A percentile compares a stretch with the other conserved stretches of the same genome.
phyloP scores from a whole-genome alignment of 805 yeast species.

The Schwanniomyces occidentalis region DNA sequence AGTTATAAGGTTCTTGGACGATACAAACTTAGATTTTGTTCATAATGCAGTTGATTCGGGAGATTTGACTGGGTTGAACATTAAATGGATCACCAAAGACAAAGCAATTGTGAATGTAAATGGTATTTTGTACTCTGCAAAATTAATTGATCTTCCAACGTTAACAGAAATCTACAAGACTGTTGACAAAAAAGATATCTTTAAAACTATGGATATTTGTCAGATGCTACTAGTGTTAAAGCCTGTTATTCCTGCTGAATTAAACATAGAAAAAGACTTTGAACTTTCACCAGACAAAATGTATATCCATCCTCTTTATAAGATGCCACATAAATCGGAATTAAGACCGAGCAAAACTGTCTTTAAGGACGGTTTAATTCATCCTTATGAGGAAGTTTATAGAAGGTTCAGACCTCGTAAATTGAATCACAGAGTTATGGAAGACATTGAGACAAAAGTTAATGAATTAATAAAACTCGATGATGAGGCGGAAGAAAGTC shows the following conservation, averaged over 20 bases:
- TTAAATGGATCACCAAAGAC: slow-evolving; percentile 81
- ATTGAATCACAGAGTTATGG: slow-evolving; percentile 68
- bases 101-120: slow-evolving; percentile 76
- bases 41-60: slow-evolving; percentile 76
- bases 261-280: slow-evolving; percentile 48
- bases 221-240: slow-evolving; percentile 81
- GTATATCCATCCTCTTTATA: slow-evolving; percentile 42
- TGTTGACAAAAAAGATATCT: slow-evolving; percentile 82
- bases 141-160: slow-evolving; percentile 87
- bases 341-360: slow-evolving; percentile 47
- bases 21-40: slow-evolving; percentile 68
- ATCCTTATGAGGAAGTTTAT: slow-evolving; percentile 72
- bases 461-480: slow-evolving; percentile 74
- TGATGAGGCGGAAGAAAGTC: slow-evolving; percentile 78
- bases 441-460: slow-evolving; percentile 75
- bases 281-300: slow-evolving; percentile 37
- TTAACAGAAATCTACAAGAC: slow-evolving; percentile 85
- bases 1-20: slow-evolving; percentile 70
- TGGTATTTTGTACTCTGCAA: slow-evolving; percentile 73
- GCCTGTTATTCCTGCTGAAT: slow-evolving; percentile 39
- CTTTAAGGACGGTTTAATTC: slow-evolving; percentile 78
- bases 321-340: slow-evolving; percentile 32
- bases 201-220: slow-evolving; percentile 81
- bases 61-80: slow-evolving; percentile 66
- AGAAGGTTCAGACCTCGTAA: slow-evolving; percentile 71